Conservation (phyloP, 2,329 filamentous ascomycete genomes). For the Botryotinia globosa region DNA sequence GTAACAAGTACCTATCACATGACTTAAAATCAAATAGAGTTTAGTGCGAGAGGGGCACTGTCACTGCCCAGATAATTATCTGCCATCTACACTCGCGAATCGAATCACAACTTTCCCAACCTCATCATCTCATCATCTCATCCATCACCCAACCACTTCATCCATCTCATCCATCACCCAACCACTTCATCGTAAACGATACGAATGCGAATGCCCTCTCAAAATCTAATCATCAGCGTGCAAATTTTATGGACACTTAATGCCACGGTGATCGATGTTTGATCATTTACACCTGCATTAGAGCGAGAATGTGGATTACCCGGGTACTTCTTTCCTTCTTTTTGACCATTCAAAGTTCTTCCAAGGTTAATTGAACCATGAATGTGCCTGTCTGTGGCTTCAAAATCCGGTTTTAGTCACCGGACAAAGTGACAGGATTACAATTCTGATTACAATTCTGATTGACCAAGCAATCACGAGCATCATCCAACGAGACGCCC, state of each 20-base stretch:
- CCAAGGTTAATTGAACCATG: background rate
- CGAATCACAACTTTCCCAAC: background rate
- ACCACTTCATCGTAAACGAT: background rate
- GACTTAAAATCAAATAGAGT: background rate
- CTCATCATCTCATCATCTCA: background rate
- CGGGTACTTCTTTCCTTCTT: background rate
- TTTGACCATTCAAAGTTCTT: slow-evolving; percentile 6
- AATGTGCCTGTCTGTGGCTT: slow-evolving; percentile 18
- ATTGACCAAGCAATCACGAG: slow-evolving; percentile 22
- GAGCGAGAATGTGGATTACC: background rate
- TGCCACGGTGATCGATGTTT: background rate
- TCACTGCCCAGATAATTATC: no score
- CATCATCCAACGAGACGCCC: slow-evolving; percentile 8
- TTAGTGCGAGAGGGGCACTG: background rate
- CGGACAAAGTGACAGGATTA: slow-evolving; percentile 7
- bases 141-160: no score
- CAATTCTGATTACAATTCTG: background rate
- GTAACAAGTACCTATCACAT: no score
- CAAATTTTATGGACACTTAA: background rate
- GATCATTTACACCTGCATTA: slow-evolving; percentile 19
- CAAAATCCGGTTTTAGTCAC: background rate
- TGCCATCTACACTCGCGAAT: background rate
- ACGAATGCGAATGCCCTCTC: background rate
- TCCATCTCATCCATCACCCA: no score
- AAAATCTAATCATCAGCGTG: background rate